These are phyloP conservation scores for Aquilaria malaccensis DNA, from an alignment of 345 rosid species.

Conservation along the genomic window DNA sequence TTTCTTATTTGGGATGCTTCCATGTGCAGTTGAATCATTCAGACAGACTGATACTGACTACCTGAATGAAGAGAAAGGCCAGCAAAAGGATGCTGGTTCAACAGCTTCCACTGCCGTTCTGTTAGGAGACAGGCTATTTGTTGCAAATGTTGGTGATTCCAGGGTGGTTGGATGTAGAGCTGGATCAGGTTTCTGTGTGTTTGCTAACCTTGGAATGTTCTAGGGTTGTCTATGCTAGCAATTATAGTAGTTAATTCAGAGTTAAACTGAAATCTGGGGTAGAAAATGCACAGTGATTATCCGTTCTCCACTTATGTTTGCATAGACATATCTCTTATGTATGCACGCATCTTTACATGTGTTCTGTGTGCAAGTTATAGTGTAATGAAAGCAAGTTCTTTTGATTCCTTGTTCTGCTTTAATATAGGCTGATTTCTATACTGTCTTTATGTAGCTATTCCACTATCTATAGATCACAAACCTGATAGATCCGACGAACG, in stretches of 20 bases:
- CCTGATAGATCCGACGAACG: conserved; percentile 48
- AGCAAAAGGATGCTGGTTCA: conserved; percentile 46
- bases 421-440: background rate
- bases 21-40: conserved; percentile 36
- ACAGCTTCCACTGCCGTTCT: conserved; percentile 52
- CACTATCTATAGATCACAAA: conserved; percentile 41
- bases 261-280: background rate
- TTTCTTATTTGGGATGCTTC: background rate
- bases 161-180: conserved; percentile 45
- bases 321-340: background rate
- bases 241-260: background rate
- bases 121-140: conserved; percentile 38
- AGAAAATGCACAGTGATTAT: background rate
- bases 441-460: conserved; percentile 25
- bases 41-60: conserved; percentile 35
- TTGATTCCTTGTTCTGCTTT: too few species aligned
- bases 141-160: conserved; percentile 69
- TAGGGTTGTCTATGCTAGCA: background rate
- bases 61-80: conserved; percentile 36
- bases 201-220: background rate
- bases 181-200: conserved; percentile 36
- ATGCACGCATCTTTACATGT: background rate
- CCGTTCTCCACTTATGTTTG: too few species aligned
- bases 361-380: too few species aligned
- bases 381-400: too few species aligned